Conservation (phyloP, 768 basidiomycete species). For the Tephrocybe sp. region DNA sequence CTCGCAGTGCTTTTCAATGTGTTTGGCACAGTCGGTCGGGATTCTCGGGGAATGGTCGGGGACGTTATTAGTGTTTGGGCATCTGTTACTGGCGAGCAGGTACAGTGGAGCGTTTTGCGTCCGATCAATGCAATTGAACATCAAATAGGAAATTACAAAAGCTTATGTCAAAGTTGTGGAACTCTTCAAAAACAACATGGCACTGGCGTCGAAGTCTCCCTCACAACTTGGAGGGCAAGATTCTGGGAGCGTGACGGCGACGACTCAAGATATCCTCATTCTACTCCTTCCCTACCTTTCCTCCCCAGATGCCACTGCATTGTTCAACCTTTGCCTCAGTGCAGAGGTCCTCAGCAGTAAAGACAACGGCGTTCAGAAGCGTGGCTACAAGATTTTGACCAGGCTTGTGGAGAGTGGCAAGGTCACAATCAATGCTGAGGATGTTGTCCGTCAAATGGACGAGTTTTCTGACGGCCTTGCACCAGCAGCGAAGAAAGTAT, state of each 20-base stretch:
- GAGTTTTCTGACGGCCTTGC: conserved; percentile 61
- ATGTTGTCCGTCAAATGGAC: conserved; percentile 63
- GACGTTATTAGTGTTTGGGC: conserved; percentile 90
- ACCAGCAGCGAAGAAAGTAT: conserved; percentile 85
- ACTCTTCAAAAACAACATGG: conserved; percentile 66
- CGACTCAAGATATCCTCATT: conserved; percentile 82
- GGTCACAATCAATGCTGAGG: conserved; percentile 51
- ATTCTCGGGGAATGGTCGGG: conserved; percentile 73
- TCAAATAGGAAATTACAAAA: conserved; percentile 63
- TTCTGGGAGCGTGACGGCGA: conserved; percentile 49
- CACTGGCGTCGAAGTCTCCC: conserved; percentile 31
- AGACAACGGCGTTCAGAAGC: conserved; percentile 92
- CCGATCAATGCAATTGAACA: background rate
- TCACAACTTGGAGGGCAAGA: conserved; percentile 28
- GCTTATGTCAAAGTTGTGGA: conserved; percentile 78
- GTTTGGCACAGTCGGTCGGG: conserved; percentile 81
- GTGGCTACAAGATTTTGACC: conserved; percentile 85
- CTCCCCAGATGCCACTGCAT: conserved; percentile 49
- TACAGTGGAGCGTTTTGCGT: conserved; percentile 21
- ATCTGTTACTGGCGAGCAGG: conserved; percentile 70
- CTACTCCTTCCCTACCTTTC: conserved; percentile 79
- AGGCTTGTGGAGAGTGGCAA: conserved; percentile 68
- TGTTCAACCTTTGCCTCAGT: conserved; percentile 71
- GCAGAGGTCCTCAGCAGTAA: conserved; percentile 66
- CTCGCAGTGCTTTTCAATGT: conserved; percentile 95